Evolutionary conservation across 2,329 filamentous ascomycete genomes (phyloP), one percentile per base, ranked within the genome.

Genomic region (Clonostachys rosea): DNA sequence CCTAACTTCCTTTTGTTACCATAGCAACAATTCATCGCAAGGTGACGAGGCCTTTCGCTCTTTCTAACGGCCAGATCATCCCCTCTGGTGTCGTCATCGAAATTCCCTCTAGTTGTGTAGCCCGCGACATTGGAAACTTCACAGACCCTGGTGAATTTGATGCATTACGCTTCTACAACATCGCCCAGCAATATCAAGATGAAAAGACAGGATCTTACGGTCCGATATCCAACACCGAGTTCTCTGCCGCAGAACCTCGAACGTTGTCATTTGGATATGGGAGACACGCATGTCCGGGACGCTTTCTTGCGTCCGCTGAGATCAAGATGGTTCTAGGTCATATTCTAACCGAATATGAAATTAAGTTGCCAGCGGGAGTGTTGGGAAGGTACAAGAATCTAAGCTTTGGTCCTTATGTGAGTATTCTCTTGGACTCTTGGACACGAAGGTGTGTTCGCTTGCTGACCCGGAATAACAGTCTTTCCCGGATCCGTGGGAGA

Each of bases 51-150:
- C 65, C 71, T 5, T 68, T 81, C 53, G 70, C 69, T 3, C 71
- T 81, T 2, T 78, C 76, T 40, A 76, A 77, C 56, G 79, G 78
- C n/a, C 73, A 79, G 43, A 65, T 69, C 36, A 65, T 76, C 9
- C 71, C 73, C 1, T 59, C 65, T 2, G 72, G 71, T 24, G 67
- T 67, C 7, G 61, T 64, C n/a, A 63, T 76, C 34, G 66, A 75
- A 48, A 58, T 72, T 1, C 65, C 73, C 0, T 50, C 63, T 11
- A 57, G 63, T n/a, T 66, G 63, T 24, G 53, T 70, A 49, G 60
- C 59, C 43, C 54, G 54, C 4, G 73, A 76, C 53, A 55, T 62
- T 9, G 61, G 62, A 2, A 39, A 54, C 45, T 67, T 60, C 49
- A 51, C 57, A 10, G 52, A 58, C 40, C 59, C 67, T 16, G 59